A percentile compares a stretch with the other conserved stretches of the same genome.
Conservation (phyloP, 116 monocot genomes). For the Zostera marina region DNA sequence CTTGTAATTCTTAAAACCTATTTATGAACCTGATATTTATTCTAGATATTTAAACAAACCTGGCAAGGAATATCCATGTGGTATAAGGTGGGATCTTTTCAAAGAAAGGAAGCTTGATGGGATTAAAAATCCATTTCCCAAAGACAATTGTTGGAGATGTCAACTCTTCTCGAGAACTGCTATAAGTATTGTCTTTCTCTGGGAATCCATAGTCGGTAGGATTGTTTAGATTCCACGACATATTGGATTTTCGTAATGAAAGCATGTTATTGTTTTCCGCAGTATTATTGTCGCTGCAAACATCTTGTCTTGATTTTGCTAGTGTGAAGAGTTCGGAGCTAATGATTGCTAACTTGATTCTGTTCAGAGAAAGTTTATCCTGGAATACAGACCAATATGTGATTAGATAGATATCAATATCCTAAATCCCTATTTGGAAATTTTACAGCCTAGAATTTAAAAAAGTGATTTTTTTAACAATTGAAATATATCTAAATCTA, state of each 20-base stretch:
- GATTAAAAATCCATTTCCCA: conserved; percentile 32
- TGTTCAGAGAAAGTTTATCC: conserved; percentile 59
- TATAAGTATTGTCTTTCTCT: conserved; percentile 49
- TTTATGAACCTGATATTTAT: not conserved
- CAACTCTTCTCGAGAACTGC: conserved; percentile 49
- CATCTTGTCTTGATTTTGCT: conserved; percentile 11
- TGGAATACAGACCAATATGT: conserved; percentile 8
- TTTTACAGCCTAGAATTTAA: not conserved
- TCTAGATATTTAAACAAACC: conserved; percentile 18
- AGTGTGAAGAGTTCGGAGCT: conserved; percentile 25
- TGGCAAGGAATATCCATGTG: conserved; percentile 90
- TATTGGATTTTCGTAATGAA: conserved; percentile 22
- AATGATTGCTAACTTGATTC: conserved; percentile 27
- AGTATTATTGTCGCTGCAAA: not conserved
- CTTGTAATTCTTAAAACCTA: not conserved
- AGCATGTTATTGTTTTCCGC: conserved; percentile 30
- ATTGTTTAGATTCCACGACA: conserved; percentile 21
- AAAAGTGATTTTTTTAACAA: not conserved
- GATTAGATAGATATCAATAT: not conserved
- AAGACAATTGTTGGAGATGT: conserved; percentile 25
- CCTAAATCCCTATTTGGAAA: not conserved
- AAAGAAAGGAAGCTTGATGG: conserved; percentile 55
- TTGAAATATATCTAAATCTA: not conserved
- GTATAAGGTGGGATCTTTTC: conserved; percentile 87
- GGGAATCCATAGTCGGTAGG: conserved; percentile 17